Conservation (phyloP, 164 flowering plant genomes). For the Vitis riparia region DNA sequence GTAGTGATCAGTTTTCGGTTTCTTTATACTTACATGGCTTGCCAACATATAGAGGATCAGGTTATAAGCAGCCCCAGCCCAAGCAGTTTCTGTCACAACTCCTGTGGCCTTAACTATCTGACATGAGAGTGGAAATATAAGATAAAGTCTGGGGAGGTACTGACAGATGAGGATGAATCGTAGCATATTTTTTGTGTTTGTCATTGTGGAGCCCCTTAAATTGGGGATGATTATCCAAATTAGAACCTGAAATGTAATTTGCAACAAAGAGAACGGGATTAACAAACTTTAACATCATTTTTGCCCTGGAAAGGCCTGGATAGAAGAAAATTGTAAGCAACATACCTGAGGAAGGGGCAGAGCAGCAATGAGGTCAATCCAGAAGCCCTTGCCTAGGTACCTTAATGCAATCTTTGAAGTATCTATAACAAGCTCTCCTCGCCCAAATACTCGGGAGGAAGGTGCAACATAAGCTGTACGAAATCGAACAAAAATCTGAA, state of each 20-base stretch:
- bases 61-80: conserved; percentile 79
- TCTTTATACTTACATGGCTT: conserved; percentile 57
- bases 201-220: conserved; percentile 54
- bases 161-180: conserved; percentile 51
- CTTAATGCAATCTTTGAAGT: conserved; percentile 63
- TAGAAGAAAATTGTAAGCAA: background rate
- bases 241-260: conserved; percentile 47
- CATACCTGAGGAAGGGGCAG: conserved; percentile 93
- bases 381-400: conserved; percentile 59
- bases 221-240: conserved; percentile 76
- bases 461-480: conserved; percentile 90
- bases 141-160: conserved; percentile 55
- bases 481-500: conserved; percentile 72
- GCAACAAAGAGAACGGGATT: conserved; percentile 4
- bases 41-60: conserved; percentile 68
- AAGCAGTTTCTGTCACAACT: conserved; percentile 61
- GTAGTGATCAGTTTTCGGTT: too few species aligned
- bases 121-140: conserved; percentile 52
- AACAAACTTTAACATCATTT: background rate
- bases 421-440: conserved; percentile 92
- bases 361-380: conserved; percentile 79
- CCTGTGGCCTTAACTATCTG: conserved; percentile 63
- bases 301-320: too few species aligned
- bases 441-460: conserved; percentile 91
- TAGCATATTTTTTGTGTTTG: conserved; percentile 62